Base-by-base conservation (phyloP, 106 monocot species). In the Apostasia shenzhenica region DNA sequence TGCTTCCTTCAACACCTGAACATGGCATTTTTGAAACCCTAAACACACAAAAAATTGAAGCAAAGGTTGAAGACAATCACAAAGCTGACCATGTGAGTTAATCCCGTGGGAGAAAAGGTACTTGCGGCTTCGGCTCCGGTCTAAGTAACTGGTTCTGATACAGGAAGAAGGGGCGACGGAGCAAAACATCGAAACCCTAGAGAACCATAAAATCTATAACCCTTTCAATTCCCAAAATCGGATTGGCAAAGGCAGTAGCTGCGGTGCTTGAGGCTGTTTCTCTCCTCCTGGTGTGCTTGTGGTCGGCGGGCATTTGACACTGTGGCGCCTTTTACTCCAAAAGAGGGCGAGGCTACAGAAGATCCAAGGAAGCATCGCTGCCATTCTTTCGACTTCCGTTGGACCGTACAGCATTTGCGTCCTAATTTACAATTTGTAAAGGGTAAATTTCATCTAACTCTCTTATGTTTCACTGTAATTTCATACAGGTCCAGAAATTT, bases 1-100 rank as follows among this genome's bases (percentile, higher is more conserved):
- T 71, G 37, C 83, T 75, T 67, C 86, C 82, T 83, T 57, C 42
- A 52, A 58, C 48, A 42, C 47, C 11, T 62, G 62, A 38, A 76
- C 14, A 41, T 26, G 26, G 26, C 26, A 26, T 26, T 26, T 26
- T 26, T 26, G 26, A 26, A 26, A 26, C 2, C 4, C 7, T 7
- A 40, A 39, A 14, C 42, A 3, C 42, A 48, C 26, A 69, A 69
- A 53, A 38, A 12, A 70, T 1, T 4, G 46, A 37, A 26, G 47
- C 11, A 49, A 12, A 54, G 5, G 0, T 57, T 63, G 38, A 45
- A 41, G 1, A 1, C 5, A 67, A 13, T 12, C 39, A 4, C n/a
- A 38, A 57, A 6, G 39, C 65, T 45, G 59, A 83, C 82, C 78
- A 53, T 59, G 53, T 45, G 55, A 54, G 54, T 13, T 54, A 49